Evolutionary conservation across 768 basidiomycete species (phyloP).

Genomic region (Lactarius quietus): DNA sequence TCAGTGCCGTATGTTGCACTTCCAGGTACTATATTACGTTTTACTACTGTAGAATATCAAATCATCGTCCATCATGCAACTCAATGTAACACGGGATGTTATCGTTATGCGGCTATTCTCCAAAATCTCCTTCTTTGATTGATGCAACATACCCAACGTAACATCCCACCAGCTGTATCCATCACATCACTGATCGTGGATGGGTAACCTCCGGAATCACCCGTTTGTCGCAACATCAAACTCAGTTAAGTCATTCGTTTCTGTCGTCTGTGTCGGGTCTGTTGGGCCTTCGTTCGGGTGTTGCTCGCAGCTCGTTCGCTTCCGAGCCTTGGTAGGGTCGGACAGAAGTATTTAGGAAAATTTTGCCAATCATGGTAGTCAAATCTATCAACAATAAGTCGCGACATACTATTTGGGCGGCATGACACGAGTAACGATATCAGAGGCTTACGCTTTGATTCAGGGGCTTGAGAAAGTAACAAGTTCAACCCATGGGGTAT

Average conservation of each 20-base stretch:
- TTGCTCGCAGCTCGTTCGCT: conserved; percentile 23
- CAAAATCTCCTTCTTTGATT: conserved; percentile 30
- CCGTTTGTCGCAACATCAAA: conserved; percentile 30
- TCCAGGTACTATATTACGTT: background rate
- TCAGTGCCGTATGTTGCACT: too few species aligned
- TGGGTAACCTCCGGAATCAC: conserved; percentile 25
- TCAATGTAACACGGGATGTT: too few species aligned
- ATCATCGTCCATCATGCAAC: too few species aligned
- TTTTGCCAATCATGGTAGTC: too few species aligned
- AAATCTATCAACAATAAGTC: too few species aligned
- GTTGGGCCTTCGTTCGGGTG: conserved; percentile 32
- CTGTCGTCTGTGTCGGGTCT: conserved; percentile 21
- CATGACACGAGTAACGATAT: background rate
- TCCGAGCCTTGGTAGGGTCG: conserved; percentile 28
- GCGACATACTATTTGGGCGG: too few species aligned
- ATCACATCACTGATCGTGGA: conserved; percentile 31
- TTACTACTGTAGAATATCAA: background rate
- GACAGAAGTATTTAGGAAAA: too few species aligned
- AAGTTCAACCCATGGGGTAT: background rate
- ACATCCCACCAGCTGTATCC: conserved; percentile 31
- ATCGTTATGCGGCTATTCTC: background rate
- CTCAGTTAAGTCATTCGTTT: conserved; percentile 28
- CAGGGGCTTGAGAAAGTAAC: conserved; percentile 29
- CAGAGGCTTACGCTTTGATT: conserved; percentile 33
- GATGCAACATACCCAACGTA: conserved; percentile 28